Evolutionary conservation across 139 green algal species (phyloP), one percentile per base, ranked within the genome.

Genomic region (Ettlia oleoabundans): DNA sequence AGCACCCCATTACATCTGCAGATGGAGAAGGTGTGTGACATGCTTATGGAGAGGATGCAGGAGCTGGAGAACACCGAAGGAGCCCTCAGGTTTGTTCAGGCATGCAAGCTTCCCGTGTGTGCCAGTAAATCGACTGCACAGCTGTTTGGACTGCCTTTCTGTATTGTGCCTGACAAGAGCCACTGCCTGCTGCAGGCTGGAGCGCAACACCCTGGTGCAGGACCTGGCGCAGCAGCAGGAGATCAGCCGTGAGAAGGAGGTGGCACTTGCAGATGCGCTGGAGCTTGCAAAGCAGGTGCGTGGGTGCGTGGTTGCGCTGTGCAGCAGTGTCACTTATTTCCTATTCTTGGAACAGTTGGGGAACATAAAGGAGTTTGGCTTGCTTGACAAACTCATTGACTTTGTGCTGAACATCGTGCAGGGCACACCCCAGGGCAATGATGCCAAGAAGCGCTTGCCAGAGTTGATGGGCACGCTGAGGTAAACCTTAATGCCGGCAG

Each of bases 401-500:
- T n/a, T n/a, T n/a, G 55, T 65, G 55, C 21, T 65, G 55, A 24
- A n/a, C n/a, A n/a, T n/a, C n/a, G n/a, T 32, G 41, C 42, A 79
- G 64, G 84, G 84, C 38, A 88, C 84, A 0, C 84, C 84, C 43
- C 15, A 53, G 15, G 80, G 84, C 37, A 47, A 79, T 10, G 72
- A 35, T 13, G 80, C 78, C 64, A 88, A 88, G 63, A 21, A 80
- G 61, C 41, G 77, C 7, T 64, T 88, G 35, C 80, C 84, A 35
- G 81, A 84, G 64, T 64, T 82, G 15, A 41, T 84, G 18, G 47
- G 80, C 38, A 40, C 69, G 5, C 80, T 88, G 40, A 86, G 71
- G 79, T 84, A 40, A 58, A 40, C 38, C 15, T 47, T 69, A 28
- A 21, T 69, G 43, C 28, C 32, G 38, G 67, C 38, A n/a, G n/a